Conservation (phyloP, 2,329 filamentous ascomycete genomes). For the Ampelomyces quisqualis region DNA sequence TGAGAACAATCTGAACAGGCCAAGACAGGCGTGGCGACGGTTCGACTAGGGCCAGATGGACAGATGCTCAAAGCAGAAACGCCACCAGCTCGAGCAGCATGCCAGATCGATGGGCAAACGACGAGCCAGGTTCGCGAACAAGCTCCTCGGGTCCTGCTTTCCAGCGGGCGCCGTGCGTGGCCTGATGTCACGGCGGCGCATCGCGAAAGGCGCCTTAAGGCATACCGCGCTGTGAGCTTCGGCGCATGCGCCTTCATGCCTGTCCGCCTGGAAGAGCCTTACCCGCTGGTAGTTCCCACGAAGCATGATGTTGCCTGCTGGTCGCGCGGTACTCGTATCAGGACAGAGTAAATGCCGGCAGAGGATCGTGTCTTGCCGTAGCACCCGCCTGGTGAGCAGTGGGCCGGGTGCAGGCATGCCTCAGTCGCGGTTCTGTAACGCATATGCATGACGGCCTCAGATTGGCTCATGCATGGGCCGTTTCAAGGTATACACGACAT, state of each 20-base stretch:
- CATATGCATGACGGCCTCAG: conserved; percentile 42
- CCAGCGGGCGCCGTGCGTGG: conserved; percentile 9
- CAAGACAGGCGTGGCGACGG: conserved; percentile 29
- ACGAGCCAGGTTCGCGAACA: conserved; percentile 31
- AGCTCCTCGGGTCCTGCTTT: conserved; percentile 26
- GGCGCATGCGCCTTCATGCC: conserved; percentile 25
- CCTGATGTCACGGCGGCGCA: conserved; percentile 8
- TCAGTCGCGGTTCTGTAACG: conserved; percentile 36
- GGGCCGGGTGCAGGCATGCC: conserved; percentile 27
- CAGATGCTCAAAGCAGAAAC: conserved; percentile 36
- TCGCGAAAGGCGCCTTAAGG: conserved; percentile 8
- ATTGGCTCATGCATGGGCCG: conserved; percentile 45
- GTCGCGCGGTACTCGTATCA: conserved; percentile 33
- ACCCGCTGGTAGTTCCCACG: conserved; percentile 26
- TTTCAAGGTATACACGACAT: conserved; percentile 42
- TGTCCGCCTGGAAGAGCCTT: conserved; percentile 32
- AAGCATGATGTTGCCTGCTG: conserved; percentile 27
- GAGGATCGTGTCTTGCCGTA: conserved; percentile 40
- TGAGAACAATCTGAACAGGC: conserved; percentile 36
- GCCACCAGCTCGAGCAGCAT: conserved; percentile 38
- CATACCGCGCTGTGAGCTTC: conserved; percentile 27
- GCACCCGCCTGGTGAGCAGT: conserved; percentile 39
- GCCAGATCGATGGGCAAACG: conserved; percentile 37
- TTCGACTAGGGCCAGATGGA: conserved; percentile 30
- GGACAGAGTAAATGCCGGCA: conserved; percentile 36